Evolutionary conservation across 176 grass and related monocot genomes (phyloP).

Genomic region (bread wheat (Triticum aestivum)): IWGSC_CS_RefSeq_v2.1 NC_057814.1:3983705-3984204

Average conservation of each 20-base stretch:
- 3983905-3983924: background rate
- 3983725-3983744: slow-evolving; percentile 5
- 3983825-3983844: no score
- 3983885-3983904: background rate
- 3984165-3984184: no score
- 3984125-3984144: slow-evolving; percentile 54
- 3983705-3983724: slow-evolving; percentile 58
- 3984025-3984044: background rate
- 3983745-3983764: background rate
- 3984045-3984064: background rate
- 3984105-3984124: slow-evolving; percentile 47
- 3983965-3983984: background rate
- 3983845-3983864: no score
- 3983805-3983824: no score
- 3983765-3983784: background rate
- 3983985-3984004: background rate
- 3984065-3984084: background rate
- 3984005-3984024: background rate
- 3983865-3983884: background rate
- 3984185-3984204: no score
- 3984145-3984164: no score
- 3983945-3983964: background rate
- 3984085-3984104: background rate
- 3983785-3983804: background rate
- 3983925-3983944: background rate